Conservation (phyloP, 202 grass and related monocot species). For the Elaeis oleifera region DNA sequence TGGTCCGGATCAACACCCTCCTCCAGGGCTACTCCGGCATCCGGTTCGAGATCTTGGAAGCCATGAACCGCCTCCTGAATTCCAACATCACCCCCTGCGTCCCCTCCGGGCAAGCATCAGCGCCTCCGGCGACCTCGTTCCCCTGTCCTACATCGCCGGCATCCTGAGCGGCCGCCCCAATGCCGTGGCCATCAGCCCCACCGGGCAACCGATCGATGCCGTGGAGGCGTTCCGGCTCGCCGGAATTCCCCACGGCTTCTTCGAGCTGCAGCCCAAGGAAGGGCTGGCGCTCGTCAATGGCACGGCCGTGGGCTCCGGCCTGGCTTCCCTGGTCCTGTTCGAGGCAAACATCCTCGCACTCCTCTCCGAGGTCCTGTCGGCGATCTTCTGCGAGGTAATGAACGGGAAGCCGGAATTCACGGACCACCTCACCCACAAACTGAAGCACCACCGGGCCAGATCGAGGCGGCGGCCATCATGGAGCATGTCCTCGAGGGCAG, state of each 20-base stretch:
- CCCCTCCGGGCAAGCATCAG: constrained; percentile 8
- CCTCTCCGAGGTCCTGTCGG: constrained; percentile 37
- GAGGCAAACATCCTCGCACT: constrained; percentile 35
- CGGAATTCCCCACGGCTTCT: constrained; percentile 16
- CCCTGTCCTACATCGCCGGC: constrained; percentile 15
- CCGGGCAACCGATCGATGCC: neutral
- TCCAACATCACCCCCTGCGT: constrained; percentile 12
- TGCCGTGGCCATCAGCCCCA: neutral
- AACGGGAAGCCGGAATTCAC: constrained; percentile 57
- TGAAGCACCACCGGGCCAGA: constrained; percentile 71
- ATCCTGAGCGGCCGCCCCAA: constrained; percentile 7
- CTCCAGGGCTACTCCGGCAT: constrained; percentile 20
- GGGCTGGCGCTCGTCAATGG: constrained; percentile 60
- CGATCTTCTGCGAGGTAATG: constrained; percentile 54
- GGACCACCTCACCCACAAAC: constrained; percentile 56
- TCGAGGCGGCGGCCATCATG: constrained; percentile 67
- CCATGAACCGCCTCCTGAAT: constrained; percentile 2
- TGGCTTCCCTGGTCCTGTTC: constrained; percentile 39
- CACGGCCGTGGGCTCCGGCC: constrained; percentile 44
- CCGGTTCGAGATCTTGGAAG: constrained; percentile 13
- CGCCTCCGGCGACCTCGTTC: constrained; percentile 10
- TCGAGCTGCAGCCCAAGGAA: constrained; percentile 64
- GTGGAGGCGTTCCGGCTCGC: constrained; percentile 8
- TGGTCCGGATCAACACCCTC: constrained; percentile 17
- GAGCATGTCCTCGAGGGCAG: constrained; percentile 66